phyloP scores from a whole-genome alignment of 148 eudicot genomes.

The Vaccinium darrowii region DNA sequence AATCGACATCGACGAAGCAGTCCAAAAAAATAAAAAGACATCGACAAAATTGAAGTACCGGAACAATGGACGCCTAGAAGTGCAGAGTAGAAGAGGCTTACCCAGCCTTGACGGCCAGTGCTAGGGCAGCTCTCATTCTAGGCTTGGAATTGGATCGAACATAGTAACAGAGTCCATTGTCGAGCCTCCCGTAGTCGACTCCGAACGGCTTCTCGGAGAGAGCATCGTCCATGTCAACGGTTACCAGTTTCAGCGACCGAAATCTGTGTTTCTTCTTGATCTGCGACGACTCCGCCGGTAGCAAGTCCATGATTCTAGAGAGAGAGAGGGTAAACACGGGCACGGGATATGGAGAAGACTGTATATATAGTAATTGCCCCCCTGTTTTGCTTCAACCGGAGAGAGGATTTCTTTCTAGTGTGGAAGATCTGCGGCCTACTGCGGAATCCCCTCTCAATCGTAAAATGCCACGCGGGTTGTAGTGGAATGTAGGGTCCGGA shows the following conservation, averaged over 20 bases:
- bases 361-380: neutral
- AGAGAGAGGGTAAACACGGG: neutral
- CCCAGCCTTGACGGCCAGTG: slow-evolving; percentile 41
- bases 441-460: neutral
- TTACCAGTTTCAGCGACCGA: slow-evolving; percentile 62
- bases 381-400: neutral
- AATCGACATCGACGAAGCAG: neutral
- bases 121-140: slow-evolving; percentile 87
- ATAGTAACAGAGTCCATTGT: slow-evolving; percentile 71
- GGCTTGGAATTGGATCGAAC: slow-evolving; percentile 86
- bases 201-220: slow-evolving; percentile 57
- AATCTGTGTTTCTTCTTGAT: slow-evolving; percentile 60
- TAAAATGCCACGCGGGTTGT: neutral
- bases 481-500: no score
- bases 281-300: slow-evolving; percentile 56
- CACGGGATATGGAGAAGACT: neutral
- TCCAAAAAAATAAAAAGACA: neutral
- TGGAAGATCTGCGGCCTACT: neutral
- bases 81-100: neutral
- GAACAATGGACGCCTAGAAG: neutral
- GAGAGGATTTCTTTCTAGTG: neutral
- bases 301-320: slow-evolving; percentile 53
- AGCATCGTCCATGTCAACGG: slow-evolving; percentile 48
- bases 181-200: slow-evolving; percentile 66
- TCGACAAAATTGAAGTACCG: neutral